These are phyloP conservation scores for Laetiporus sulphureus DNA, from an alignment of 1,284 basidiomycete genomes.

Conservation along the genomic window DNA sequence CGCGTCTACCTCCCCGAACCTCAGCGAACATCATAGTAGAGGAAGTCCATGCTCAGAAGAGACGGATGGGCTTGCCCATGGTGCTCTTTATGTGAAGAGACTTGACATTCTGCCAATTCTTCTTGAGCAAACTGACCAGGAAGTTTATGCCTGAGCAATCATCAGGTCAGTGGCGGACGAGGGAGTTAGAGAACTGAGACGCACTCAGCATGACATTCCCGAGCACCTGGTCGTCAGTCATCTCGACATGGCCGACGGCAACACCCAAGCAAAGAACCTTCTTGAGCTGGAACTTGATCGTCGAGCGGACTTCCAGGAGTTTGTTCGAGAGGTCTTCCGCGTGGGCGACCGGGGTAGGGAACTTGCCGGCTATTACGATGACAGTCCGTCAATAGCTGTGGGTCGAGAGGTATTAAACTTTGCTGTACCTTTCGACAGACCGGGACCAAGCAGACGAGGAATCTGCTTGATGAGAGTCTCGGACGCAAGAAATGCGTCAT, in stretches of 20 bases:
- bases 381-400: background rate
- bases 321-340: constrained; percentile 90
- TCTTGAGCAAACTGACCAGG: constrained; percentile 98
- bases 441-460: constrained; percentile 97
- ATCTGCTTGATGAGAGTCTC: constrained; percentile 99
- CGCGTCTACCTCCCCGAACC: constrained; percentile 9
- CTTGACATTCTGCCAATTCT: constrained; percentile 99
- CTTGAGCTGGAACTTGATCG: constrained; percentile 99
- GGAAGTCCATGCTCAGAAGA: constrained; percentile 67
- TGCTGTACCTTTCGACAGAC: constrained; percentile 89
- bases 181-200: constrained; percentile 22
- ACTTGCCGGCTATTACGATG: constrained; percentile 80
- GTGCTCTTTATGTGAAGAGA: constrained; percentile 98
- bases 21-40: constrained; percentile 10
- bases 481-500: constrained; percentile 98
- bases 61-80: constrained; percentile 97
- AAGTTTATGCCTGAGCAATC: constrained; percentile 87
- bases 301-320: constrained; percentile 93
- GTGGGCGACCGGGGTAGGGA: constrained; percentile 96
- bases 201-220: constrained; percentile 94
- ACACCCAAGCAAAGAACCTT: constrained; percentile 99
- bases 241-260: constrained; percentile 95
- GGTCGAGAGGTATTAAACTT: background rate
- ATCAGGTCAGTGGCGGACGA: constrained; percentile 8
- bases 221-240: constrained; percentile 97